phyloP scores from a whole-genome alignment of 1,284 basidiomycete species.

The Leccinum subrobustum region DNA sequence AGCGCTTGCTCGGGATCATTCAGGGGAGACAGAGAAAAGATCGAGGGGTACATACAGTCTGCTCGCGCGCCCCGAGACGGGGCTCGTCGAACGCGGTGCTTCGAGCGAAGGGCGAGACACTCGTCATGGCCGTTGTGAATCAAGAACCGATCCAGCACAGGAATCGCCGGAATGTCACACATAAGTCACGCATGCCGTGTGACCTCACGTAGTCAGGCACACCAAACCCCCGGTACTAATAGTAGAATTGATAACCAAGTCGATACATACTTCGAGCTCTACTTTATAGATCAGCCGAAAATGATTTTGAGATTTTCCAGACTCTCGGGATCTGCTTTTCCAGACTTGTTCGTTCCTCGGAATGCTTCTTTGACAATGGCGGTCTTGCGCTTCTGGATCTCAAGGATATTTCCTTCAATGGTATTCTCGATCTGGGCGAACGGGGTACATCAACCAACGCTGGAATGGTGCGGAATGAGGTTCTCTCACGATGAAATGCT shows the following conservation, averaged over 20 bases:
- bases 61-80: slow-evolving; percentile 66
- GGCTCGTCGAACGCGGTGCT: slow-evolving; percentile 74
- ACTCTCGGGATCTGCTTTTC: slow-evolving; percentile 59
- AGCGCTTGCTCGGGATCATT: slow-evolving; percentile 35
- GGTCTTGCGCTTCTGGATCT: slow-evolving; percentile 88
- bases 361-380: slow-evolving; percentile 83
- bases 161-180: slow-evolving; percentile 23
- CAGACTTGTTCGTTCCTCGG: slow-evolving; percentile 44
- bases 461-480: not conserved
- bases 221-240: too few species aligned
- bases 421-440: slow-evolving; percentile 59
- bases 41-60: slow-evolving; percentile 62
- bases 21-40: slow-evolving; percentile 20
- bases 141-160: slow-evolving; percentile 22
- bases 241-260: not conserved
- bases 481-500: slow-evolving; percentile 79
- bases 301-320: slow-evolving; percentile 59
- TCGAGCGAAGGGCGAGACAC: slow-evolving; percentile 80
- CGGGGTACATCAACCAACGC: slow-evolving; percentile 1
- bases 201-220: slow-evolving; percentile 22
- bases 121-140: slow-evolving; percentile 45
- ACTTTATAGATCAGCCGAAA: slow-evolving; percentile 11
- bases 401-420: slow-evolving; percentile 79
- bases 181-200: slow-evolving; percentile 18
- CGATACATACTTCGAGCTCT: not conserved